Percentiles rank a stretch among this genome's conserved stretches.
Evolutionary conservation across 2,329 filamentous ascomycete species (phyloP).

Genomic region (Colletotrichum acutatum): DNA sequence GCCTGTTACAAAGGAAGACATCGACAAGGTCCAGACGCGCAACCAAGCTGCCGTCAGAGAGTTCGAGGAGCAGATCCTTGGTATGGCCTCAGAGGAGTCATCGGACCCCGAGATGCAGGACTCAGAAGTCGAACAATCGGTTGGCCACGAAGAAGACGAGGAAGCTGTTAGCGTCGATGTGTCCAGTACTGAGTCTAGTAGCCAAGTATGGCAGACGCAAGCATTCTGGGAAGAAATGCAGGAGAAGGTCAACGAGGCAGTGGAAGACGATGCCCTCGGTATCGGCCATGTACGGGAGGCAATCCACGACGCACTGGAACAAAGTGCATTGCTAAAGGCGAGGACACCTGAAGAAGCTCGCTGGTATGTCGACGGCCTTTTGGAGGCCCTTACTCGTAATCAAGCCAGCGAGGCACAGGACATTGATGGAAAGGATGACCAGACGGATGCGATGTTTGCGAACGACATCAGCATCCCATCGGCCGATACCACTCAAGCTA

Average conservation of each 20-base stretch:
- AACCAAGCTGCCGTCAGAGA: slow-evolving; percentile 73
- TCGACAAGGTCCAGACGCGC: slow-evolving; percentile 77
- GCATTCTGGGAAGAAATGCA: slow-evolving; percentile 66
- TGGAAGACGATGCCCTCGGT: slow-evolving; percentile 67
- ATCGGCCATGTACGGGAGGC: slow-evolving; percentile 63
- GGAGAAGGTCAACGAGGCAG: slow-evolving; percentile 64
- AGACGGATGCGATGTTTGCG: background rate
- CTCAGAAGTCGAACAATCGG: slow-evolving; percentile 29
- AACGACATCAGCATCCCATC: background rate
- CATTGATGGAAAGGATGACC: slow-evolving; percentile 49
- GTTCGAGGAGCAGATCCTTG: slow-evolving; percentile 74
- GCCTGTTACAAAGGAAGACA: slow-evolving; percentile 79
- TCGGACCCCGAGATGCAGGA: slow-evolving; percentile 38
- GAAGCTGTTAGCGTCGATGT: slow-evolving; percentile 29
- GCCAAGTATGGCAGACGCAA: slow-evolving; percentile 44
- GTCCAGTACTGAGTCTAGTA: slow-evolving; percentile 37
- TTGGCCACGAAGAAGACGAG: slow-evolving; percentile 30
- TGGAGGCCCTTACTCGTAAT: slow-evolving; percentile 57
- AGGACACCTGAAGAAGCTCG: slow-evolving; percentile 58
- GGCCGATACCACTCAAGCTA: background rate
- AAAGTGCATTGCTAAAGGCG: slow-evolving; percentile 62
- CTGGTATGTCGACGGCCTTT: slow-evolving; percentile 60
- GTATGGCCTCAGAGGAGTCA: slow-evolving; percentile 51
- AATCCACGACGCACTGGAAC: slow-evolving; percentile 64
- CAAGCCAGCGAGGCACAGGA: slow-evolving; percentile 28